Evolutionary conservation across 2,329 filamentous ascomycete species (phyloP).

Genomic region (Tolypocladium tundrense): DNA sequence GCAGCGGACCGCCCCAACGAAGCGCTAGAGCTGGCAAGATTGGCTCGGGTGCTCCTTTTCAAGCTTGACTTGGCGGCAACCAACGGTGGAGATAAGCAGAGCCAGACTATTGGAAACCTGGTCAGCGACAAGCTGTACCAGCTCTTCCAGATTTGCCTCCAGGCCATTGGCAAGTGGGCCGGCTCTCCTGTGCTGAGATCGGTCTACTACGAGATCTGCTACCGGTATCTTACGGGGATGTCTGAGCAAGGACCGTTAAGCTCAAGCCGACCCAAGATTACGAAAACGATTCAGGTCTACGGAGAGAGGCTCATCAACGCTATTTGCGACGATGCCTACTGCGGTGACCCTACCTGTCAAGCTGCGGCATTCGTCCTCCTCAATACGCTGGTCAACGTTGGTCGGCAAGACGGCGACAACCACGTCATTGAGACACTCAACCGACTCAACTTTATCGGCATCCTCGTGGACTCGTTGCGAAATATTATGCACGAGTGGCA

Average conservation of each 20-base stretch:
- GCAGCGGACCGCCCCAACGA: constrained; percentile 59
- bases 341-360: constrained; percentile 71
- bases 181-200: constrained; percentile 65
- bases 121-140: constrained; percentile 85
- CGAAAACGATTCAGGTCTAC: constrained; percentile 57
- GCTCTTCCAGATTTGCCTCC: constrained; percentile 78
- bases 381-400: constrained; percentile 64
- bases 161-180: constrained; percentile 65
- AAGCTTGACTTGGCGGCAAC: constrained; percentile 50
- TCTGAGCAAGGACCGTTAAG: constrained; percentile 39
- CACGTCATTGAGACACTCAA: constrained; percentile 72
- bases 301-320: constrained; percentile 77
- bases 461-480: constrained; percentile 81
- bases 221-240: constrained; percentile 70
- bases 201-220: constrained; percentile 85
- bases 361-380: constrained; percentile 81
- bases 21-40: constrained; percentile 63
- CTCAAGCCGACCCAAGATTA: constrained; percentile 46
- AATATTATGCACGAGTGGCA: constrained; percentile 64
- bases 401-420: constrained; percentile 59
- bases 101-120: constrained; percentile 51
- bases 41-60: constrained; percentile 64
- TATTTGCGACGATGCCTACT: constrained; percentile 86
- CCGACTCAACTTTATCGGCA: constrained; percentile 80
- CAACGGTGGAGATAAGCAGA: constrained; percentile 29